Evolutionary conservation across 2,329 filamentous ascomycete species (phyloP), one percentile per base, ranked within the genome.

Genomic region (Cercospora sp.): DNA sequence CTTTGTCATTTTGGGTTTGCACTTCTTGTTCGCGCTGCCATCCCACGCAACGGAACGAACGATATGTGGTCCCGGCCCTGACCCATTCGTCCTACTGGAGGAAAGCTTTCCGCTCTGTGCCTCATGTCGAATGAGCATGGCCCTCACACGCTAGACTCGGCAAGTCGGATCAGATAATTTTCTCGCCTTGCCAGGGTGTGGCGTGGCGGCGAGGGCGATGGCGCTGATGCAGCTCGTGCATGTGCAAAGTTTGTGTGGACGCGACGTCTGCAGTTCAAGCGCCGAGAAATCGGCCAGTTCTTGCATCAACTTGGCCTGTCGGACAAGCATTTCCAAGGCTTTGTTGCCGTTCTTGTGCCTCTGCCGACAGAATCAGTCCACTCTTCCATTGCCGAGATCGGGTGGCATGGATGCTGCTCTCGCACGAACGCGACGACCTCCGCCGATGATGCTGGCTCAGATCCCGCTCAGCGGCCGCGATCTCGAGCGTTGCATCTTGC

Each of bases 261-360:
- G 37, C 37, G 37, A 40, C 34, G 34, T 40, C 34, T 40, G 13
- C 34, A 40, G 34, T 40, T 2, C 5, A 2, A 3, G 34, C 37
- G 53, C 53, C 53, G 26, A 58, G 53, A n/a, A 58, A 30, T 32
- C 53, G 53, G 53, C 26, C 53, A 21, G 1, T 58, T 58, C 53
- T 58, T 58, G 53, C 26, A 58, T n/a, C 37, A 43, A n/a, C 37
- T 43, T 43, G 37, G 37, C 37, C 37, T n/a, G 53, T 18, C 30
- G 13, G 30, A 26, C 53, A 58, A 58, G 53, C 53, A 58, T 58
- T 32, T 30, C 53, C 53, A 58, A 58, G 53, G 53, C 53, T 13
- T 24, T 55, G 37, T 43, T 43, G 37, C 37, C 37, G 37, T 43
- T 43, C 37, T n/a, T 43, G 37, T 43, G 37, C 37, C 37, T 43